These are phyloP conservation scores for Aphanocladium album DNA, from an alignment of 2,329 filamentous ascomycete species.

Conservation along the genomic window DNA sequence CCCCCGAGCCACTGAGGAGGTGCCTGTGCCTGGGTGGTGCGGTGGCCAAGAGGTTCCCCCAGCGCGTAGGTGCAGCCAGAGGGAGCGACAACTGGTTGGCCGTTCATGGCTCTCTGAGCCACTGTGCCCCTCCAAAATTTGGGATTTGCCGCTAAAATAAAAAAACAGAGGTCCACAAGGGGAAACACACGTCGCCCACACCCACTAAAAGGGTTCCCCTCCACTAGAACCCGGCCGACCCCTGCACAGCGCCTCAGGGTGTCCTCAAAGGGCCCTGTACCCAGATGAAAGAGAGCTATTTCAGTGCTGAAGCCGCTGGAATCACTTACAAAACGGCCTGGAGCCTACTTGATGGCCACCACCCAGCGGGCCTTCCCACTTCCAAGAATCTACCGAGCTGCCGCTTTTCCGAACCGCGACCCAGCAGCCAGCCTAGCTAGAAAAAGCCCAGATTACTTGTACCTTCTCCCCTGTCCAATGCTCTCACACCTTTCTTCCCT, in stretches of 20 bases:
- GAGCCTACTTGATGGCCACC: not conserved
- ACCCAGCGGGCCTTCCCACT: not conserved
- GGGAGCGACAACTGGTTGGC: not conserved
- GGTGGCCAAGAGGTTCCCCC: too few species aligned
- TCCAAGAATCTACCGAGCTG: not conserved
- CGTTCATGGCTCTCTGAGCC: not conserved
- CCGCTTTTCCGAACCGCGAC: constrained; percentile 9
- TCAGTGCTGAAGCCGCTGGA: not conserved
- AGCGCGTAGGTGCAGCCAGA: not conserved
- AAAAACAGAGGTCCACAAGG: not conserved
- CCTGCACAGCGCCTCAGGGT: not conserved
- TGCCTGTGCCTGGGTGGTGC: not conserved
- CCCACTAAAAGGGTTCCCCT: not conserved
- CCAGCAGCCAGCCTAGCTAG: not conserved
- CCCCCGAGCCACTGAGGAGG: not conserved
- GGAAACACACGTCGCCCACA: not conserved
- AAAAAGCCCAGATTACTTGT: constrained; percentile 2
- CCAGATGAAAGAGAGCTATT: too few species aligned
- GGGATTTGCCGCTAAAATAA: constrained; percentile 2
- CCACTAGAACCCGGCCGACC: not conserved
- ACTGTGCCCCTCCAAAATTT: not conserved
- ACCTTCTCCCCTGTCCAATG: constrained; percentile 2
- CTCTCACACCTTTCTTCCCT: not conserved
- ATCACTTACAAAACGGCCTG: too few species aligned
- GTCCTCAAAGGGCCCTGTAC: too few species aligned